Evolutionary conservation across 1,139 yeast species (phyloP).

Genomic region (Saccharomyces hybrid): DNA sequence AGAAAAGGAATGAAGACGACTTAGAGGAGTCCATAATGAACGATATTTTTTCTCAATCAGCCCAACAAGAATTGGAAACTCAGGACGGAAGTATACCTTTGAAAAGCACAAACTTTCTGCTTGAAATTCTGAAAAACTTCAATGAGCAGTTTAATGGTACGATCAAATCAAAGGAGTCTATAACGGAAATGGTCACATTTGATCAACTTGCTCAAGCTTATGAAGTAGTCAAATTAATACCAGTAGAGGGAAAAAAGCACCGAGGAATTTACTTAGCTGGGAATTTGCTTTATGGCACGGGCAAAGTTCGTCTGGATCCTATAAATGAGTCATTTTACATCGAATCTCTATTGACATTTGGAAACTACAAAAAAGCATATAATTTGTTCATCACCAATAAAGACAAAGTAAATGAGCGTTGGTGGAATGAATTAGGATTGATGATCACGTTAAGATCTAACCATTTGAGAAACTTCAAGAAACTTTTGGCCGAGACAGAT

Average conservation of each 20-base stretch:
- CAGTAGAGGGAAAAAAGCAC: constrained; percentile 11
- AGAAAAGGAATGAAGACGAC: no score
- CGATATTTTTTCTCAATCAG: no score
- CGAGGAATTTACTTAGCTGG: constrained; percentile 25
- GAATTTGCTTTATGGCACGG: constrained; percentile 21
- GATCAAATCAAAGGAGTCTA: no score
- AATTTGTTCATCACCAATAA: constrained; percentile 23
- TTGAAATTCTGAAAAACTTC: no score
- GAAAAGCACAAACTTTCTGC: no score
- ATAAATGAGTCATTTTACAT: constrained; percentile 32
- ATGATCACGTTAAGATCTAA: constrained; percentile 29
- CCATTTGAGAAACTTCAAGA: constrained; percentile 29
- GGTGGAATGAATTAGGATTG: constrained; percentile 37
- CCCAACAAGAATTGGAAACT: no score
- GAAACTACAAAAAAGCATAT: constrained; percentile 26
- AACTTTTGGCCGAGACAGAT: constrained; percentile 18
- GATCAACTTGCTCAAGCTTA: no score
- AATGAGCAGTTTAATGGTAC: no score
- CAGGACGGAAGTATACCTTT: no score
- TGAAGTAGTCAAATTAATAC: constrained; percentile 22
- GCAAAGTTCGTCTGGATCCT: constrained; percentile 30
- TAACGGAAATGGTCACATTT: no score
- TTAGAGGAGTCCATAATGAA: no score
- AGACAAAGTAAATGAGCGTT: constrained; percentile 28
- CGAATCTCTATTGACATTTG: constrained; percentile 30